Base-by-base conservation (phyloP, 2,329 filamentous ascomycete species). In the Juglanconis oblonga region DNA sequence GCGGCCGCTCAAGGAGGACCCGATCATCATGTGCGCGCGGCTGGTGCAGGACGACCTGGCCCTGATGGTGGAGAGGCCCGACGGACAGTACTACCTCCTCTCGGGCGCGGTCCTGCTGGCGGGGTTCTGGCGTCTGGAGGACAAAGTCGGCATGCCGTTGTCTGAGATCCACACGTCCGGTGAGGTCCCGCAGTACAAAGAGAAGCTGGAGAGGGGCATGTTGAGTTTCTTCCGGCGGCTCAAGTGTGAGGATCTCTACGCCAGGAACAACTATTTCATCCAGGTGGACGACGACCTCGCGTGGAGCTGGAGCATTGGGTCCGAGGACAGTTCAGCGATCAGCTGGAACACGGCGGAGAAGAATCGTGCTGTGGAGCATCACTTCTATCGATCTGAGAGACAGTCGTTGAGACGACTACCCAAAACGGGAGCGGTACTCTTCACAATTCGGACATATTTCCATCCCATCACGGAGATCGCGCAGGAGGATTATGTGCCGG, bases 361-460 rank as follows among this genome's bases (percentile, higher is more conserved):
- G 75, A 81, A 92, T 68, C 85, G 83, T 55, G 86, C 87, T 0
- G 84, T 96, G 62, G 76, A 88, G 68, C 78, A 92, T 64, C 90
- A 94, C 71, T 88, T 79, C 69, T 95, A 95, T 73, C 82, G 92
- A 14, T 91, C 87, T 0, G 90, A 94, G 75, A 74, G 90, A 48
- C 90, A 94, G 77, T 85, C 82, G 17, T 69, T 94, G 55, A 76
- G 89, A 11, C 74, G 90, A 52, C 76, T 88, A 61, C 86, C 86
- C 3, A 78, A 74, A 65, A 80, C 77, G 1, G 82, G 84, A 0
- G 85, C 78, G 0, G 77, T 88, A 1, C 83, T 88, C 3, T 94
- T 94, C 67, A 93, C 90, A 0, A 91, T 94, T 54, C 78, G 90
- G 11, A 94, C 90, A 0, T 94, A 94, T 71, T 92, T 94, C 68